phyloP scores from a whole-genome alignment of 371 early-diverging fungal species.

The Ordospora colligata region DNA sequence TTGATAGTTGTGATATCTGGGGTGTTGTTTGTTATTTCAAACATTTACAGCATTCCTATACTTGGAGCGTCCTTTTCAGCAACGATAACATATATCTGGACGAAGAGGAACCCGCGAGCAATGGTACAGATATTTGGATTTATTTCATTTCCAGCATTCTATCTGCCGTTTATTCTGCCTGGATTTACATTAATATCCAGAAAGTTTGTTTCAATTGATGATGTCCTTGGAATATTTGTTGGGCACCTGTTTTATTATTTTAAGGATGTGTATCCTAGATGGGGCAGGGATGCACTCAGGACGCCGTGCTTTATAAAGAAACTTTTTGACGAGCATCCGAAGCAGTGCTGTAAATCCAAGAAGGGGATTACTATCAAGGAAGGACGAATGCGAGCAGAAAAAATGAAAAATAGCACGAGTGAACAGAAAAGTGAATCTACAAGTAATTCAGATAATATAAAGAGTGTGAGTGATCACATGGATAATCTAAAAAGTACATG shows the following conservation, averaged over 20 bases:
- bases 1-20: conserved; percentile 42
- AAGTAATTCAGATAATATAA: background rate
- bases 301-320: conserved; percentile 57
- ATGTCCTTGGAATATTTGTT: conserved; percentile 59
- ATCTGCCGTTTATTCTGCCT: conserved; percentile 60
- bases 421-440: background rate
- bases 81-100: conserved; percentile 62
- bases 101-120: conserved; percentile 58
- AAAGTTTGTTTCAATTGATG: conserved; percentile 50
- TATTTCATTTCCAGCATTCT: conserved; percentile 60
- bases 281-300: conserved; percentile 48
- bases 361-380: background rate
- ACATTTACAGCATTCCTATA: conserved; percentile 31
- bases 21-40: conserved; percentile 34
- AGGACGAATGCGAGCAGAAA: background rate
- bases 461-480: no score
- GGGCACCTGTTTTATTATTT: conserved; percentile 61
- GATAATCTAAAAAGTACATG: background rate
- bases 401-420: background rate
- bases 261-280: conserved; percentile 52
- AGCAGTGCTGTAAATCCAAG: conserved; percentile 17
- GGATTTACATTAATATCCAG: conserved; percentile 50
- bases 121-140: conserved; percentile 59
- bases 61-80: conserved; percentile 56
- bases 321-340: conserved; percentile 45